Conservation (phyloP, 352 stramenopile genomes). For the Elongisporangium prolatum region DNA sequence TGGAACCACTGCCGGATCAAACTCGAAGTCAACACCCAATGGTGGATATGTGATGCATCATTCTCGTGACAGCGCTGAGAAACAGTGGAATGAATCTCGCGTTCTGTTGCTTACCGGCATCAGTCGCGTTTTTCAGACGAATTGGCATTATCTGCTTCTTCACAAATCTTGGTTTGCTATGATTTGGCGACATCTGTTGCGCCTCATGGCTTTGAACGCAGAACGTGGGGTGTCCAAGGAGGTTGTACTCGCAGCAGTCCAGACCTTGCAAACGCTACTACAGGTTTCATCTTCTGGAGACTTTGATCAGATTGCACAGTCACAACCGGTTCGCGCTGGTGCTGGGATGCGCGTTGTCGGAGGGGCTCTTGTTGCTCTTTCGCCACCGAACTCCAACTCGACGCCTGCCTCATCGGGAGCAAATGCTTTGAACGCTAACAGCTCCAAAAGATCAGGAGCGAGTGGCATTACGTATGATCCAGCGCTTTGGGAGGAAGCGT, state of each 20-base stretch:
- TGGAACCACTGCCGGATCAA: not conserved
- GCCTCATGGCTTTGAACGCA: conserved; percentile 53
- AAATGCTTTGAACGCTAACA: not conserved
- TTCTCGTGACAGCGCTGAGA: conserved; percentile 92
- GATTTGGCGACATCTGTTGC: conserved; percentile 62
- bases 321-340: conserved; percentile 70
- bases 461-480: conserved; percentile 34
- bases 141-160: conserved; percentile 61
- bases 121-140: conserved; percentile 89
- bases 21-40: conserved; percentile 5
- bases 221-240: conserved; percentile 60
- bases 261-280: conserved; percentile 78
- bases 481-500: conserved; percentile 63
- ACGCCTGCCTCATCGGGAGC: conserved; percentile 7
- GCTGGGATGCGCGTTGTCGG: conserved; percentile 90
- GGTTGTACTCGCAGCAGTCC: conserved; percentile 68
- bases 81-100: conserved; percentile 97
- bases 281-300: conserved; percentile 70
- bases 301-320: conserved; percentile 68
- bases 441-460: conserved; percentile 14
- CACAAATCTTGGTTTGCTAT: conserved; percentile 54
- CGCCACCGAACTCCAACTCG: conserved; percentile 13
- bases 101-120: conserved; percentile 93
- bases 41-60: conserved; percentile 89
- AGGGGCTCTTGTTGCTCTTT: conserved; percentile 60